A percentile compares a stretch with the other conserved stretches of the same genome.
These are phyloP conservation scores for Thalassiosira pacifica DNA, from an alignment of 352 stramenopile genomes.

Conservation along the genomic window DNA sequence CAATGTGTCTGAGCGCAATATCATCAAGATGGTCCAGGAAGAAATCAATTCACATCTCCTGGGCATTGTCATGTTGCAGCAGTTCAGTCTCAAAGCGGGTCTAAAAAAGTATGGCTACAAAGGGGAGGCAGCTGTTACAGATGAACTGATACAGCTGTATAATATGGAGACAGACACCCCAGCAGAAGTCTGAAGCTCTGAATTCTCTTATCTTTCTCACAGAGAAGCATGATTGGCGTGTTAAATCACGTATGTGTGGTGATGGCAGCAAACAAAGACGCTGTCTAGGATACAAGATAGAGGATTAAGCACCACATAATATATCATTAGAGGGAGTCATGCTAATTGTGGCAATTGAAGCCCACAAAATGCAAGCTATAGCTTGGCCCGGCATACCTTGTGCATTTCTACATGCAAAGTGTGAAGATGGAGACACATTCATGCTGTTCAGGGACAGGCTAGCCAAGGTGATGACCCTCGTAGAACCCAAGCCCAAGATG, in stretches of 20 bases:
- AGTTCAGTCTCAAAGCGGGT: slow-evolving; percentile 42
- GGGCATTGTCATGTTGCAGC: not conserved
- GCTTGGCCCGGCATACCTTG: slow-evolving; percentile 44
- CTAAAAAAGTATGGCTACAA: slow-evolving; percentile 44
- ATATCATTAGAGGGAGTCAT: slow-evolving; percentile 33
- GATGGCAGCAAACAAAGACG: slow-evolving; percentile 50
- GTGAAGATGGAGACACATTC: slow-evolving; percentile 9
- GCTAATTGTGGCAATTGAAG: slow-evolving; percentile 45
- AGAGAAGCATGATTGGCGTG: slow-evolving; percentile 43
- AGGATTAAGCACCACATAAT: slow-evolving; percentile 50
- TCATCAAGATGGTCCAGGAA: not conserved
- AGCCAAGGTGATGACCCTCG: slow-evolving; percentile 25
- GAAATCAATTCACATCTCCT: not conserved
- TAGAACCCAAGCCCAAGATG: slow-evolving; percentile 34
- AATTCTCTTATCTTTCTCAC: slow-evolving; percentile 64
- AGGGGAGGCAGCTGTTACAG: slow-evolving; percentile 29
- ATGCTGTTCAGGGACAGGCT: slow-evolving; percentile 42
- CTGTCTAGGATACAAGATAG: slow-evolving; percentile 31
- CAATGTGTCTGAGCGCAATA: no score
- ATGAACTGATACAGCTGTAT: slow-evolving; percentile 56
- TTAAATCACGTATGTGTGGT: slow-evolving; percentile 55
- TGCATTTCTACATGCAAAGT: slow-evolving; percentile 60
- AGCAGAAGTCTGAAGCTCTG: slow-evolving; percentile 30
- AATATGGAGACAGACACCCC: not conserved
- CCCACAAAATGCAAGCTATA: slow-evolving; percentile 30